Evolutionary conservation across 2,329 filamentous ascomycete species (phyloP).

Genomic region (Rhinocladiella similis): DNA sequence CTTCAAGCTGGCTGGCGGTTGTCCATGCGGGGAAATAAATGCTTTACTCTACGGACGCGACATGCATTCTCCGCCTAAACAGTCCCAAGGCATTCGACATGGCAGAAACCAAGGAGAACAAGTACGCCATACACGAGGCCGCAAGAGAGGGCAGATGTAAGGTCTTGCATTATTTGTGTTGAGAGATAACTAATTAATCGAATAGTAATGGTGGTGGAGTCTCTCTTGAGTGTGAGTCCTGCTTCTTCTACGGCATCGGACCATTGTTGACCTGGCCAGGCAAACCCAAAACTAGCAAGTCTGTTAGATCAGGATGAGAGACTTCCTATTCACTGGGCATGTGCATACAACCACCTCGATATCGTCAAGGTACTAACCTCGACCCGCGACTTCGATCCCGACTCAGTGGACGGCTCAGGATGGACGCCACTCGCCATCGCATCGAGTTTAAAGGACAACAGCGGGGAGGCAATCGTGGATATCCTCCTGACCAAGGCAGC

Average conservation of each 20-base stretch:
- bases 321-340: constrained; percentile 91
- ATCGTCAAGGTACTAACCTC: constrained; percentile 67
- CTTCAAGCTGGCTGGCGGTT: background rate
- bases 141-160: constrained; percentile 80
- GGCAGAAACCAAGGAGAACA: constrained; percentile 41
- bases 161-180: constrained; percentile 24
- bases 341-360: constrained; percentile 74
- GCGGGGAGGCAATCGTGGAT: constrained; percentile 47
- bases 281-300: constrained; percentile 74
- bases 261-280: background rate
- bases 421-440: constrained; percentile 55
- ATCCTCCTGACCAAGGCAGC: constrained; percentile 48
- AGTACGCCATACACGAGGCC: constrained; percentile 84
- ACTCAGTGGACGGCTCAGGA: constrained; percentile 42
- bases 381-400: constrained; percentile 28
- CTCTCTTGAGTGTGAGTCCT: background rate
- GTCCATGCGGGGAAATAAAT: background rate
- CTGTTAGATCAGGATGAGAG: constrained; percentile 82
- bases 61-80: background rate
- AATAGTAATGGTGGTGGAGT: constrained; percentile 15
- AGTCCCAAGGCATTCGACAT: background rate
- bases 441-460: constrained; percentile 46
- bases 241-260: background rate
- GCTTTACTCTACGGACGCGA: background rate
- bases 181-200: background rate